Percentiles rank a stretch among this genome's conserved stretches.
Conservation (phyloP, 2,329 filamentous ascomycete species). For the Talaromyces sp. region DNA sequence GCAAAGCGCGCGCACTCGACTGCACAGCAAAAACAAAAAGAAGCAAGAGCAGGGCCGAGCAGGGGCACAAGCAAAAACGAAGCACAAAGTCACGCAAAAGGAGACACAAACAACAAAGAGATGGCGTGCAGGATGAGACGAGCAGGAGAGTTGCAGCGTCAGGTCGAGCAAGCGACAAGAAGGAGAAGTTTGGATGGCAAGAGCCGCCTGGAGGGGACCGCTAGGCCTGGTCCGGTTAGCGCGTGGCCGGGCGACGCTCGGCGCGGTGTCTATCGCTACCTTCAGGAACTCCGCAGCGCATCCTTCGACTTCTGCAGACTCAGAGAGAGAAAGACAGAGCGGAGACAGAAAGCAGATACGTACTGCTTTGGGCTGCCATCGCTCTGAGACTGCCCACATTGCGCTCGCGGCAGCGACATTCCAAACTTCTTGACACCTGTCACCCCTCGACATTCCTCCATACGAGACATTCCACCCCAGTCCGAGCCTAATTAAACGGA, state of each 20-base stretch:
- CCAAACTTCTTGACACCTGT: not conserved
- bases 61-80: not conserved
- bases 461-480: too few relatives aligned
- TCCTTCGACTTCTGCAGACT: too few relatives aligned
- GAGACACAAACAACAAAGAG: not conserved
- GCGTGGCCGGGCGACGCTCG: not conserved
- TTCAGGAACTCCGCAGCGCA: not conserved
- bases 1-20: not conserved
- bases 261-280: not conserved
- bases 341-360: not conserved
- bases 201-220: conserved; percentile 21
- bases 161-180: conserved; percentile 13
- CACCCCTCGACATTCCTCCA: not conserved
- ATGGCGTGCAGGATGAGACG: not conserved
- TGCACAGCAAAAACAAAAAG: not conserved
- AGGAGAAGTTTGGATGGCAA: conserved; percentile 21
- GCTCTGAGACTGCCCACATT: not conserved
- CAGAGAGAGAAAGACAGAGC: too few relatives aligned
- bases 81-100: not conserved
- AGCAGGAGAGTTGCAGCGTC: not conserved
- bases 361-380: too few relatives aligned
- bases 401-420: not conserved
- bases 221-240: conserved; percentile 14
- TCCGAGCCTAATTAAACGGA: not conserved
- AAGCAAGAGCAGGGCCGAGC: not conserved